phyloP scores from a whole-genome alignment of 1,139 yeast species.

The Candida sp. region DNA sequence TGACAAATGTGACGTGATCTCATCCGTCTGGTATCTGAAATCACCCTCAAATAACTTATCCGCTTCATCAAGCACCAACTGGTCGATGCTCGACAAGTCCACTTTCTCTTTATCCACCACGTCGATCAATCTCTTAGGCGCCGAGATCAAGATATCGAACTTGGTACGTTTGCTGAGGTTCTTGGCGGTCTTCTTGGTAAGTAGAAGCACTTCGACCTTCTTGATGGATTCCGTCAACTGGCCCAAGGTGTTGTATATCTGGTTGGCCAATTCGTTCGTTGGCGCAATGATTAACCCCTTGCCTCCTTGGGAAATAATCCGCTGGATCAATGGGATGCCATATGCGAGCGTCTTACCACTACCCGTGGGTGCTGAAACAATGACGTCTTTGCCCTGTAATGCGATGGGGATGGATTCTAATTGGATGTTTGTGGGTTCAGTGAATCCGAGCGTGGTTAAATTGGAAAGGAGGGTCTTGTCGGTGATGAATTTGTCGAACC shows the following conservation, averaged over 20 bases:
- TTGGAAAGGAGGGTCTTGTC: constrained; percentile 68
- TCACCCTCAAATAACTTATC: constrained; percentile 93
- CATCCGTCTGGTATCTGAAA: constrained; percentile 91
- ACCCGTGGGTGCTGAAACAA: constrained; percentile 96
- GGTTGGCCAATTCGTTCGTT: constrained; percentile 83
- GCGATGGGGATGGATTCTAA: constrained; percentile 82
- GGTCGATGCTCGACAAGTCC: constrained; percentile 68
- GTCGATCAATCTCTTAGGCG: constrained; percentile 89
- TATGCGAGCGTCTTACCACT: constrained; percentile 94
- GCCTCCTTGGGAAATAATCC: constrained; percentile 20
- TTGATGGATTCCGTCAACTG: constrained; percentile 57
- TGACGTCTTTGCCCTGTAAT: constrained; percentile 65
- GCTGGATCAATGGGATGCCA: constrained; percentile 78
- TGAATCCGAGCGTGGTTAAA: constrained; percentile 69
- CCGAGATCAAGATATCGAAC: constrained; percentile 82
- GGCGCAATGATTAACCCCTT: constrained; percentile 89
- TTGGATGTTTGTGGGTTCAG: constrained; percentile 92
- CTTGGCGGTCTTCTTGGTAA: constrained; percentile 78
- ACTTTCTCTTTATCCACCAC: constrained; percentile 63
- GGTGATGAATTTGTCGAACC: constrained; percentile 77
- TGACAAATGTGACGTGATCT: constrained; percentile 68
- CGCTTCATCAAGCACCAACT: constrained; percentile 91
- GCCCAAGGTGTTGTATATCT: constrained; percentile 74
- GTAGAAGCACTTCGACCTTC: constrained; percentile 66
- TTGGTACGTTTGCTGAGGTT: constrained; percentile 67